These are phyloP conservation scores for Athelia sp. DNA, from an alignment of 1,284 basidiomycete species.

Conservation along the genomic window DNA sequence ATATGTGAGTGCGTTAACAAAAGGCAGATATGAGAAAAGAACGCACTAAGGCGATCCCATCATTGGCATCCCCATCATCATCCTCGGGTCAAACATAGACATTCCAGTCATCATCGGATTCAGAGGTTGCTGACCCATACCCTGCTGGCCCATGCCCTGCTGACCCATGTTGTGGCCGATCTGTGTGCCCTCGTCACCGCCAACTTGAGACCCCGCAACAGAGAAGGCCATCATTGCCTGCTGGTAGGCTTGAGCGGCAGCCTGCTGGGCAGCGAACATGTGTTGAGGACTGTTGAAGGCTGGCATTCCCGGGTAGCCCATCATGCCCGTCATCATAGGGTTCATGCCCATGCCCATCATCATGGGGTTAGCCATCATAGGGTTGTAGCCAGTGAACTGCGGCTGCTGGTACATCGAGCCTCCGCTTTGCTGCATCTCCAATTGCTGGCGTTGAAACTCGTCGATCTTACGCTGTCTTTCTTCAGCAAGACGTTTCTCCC, in stretches of 20 bases:
- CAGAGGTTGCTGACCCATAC: constrained; percentile 18
- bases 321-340: constrained; percentile 34
- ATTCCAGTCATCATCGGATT: constrained; percentile 57
- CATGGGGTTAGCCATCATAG: constrained; percentile 40
- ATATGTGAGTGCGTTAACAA: constrained; percentile 8
- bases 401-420: constrained; percentile 67
- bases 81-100: constrained; percentile 40
- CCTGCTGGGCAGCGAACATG: constrained; percentile 88
- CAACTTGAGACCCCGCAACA: constrained; percentile 68
- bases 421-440: constrained; percentile 72
- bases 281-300: constrained; percentile 70
- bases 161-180: no score
- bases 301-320: constrained; percentile 56
- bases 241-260: constrained; percentile 82
- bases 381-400: constrained; percentile 28
- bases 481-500: constrained; percentile 86
- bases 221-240: constrained; percentile 90
- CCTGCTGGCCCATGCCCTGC: constrained; percentile 32
- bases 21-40: constrained; percentile 32
- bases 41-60: constrained; percentile 28
- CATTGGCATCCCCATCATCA: constrained; percentile 54
- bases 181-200: constrained; percentile 31
- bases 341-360: no score
- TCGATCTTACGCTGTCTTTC: constrained; percentile 91
- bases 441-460: constrained; percentile 83